These are phyloP conservation scores for Musa balbisiana DNA, from an alignment of 202 grass and related monocot genomes.

Conservation along the genomic window DNA sequence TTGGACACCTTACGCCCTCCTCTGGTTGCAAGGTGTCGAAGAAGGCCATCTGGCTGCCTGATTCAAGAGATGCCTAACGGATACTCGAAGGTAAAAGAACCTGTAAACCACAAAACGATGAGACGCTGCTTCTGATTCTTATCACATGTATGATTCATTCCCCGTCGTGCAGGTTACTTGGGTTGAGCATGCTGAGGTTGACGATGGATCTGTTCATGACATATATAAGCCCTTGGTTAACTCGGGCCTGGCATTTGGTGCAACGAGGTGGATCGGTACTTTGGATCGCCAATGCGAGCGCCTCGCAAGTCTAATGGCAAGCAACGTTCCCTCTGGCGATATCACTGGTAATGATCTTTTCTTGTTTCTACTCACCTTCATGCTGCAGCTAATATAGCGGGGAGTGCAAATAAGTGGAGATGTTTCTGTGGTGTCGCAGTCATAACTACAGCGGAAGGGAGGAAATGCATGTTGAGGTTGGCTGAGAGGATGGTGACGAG, in stretches of 20 bases:
- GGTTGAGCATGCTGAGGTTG: conserved; percentile 95
- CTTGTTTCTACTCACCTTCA: not conserved
- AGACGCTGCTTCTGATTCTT: too few relatives aligned
- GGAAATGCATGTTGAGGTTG: conserved; percentile 91
- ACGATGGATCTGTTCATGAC: conserved; percentile 86
- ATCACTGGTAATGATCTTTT: conserved; percentile 38
- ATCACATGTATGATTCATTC: not conserved
- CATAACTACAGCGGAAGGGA: conserved; percentile 72
- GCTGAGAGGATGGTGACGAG: conserved; percentile 98
- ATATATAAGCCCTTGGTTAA: conserved; percentile 79
- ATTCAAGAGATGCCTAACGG: conserved; percentile 98
- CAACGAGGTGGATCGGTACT: conserved; percentile 54
- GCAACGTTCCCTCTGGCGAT: conserved; percentile 64
- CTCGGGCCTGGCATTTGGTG: conserved; percentile 83
- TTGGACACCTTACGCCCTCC: conserved; percentile 66
- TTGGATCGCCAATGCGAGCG: conserved; percentile 76
- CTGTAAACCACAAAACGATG: not conserved
- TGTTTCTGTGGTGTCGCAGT: conserved; percentile 33
- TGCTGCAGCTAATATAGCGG: not conserved
- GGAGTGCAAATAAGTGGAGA: not conserved
- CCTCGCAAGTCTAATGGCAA: conserved; percentile 78
- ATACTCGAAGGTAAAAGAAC: conserved; percentile 57
- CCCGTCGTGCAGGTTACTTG: conserved; percentile 53
- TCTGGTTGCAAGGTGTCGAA: conserved; percentile 44
- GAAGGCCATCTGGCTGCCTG: conserved; percentile 80